phyloP scores from a whole-genome alignment of 2,329 filamentous ascomycete species.

The Trichoderma afroharzianum region DNA sequence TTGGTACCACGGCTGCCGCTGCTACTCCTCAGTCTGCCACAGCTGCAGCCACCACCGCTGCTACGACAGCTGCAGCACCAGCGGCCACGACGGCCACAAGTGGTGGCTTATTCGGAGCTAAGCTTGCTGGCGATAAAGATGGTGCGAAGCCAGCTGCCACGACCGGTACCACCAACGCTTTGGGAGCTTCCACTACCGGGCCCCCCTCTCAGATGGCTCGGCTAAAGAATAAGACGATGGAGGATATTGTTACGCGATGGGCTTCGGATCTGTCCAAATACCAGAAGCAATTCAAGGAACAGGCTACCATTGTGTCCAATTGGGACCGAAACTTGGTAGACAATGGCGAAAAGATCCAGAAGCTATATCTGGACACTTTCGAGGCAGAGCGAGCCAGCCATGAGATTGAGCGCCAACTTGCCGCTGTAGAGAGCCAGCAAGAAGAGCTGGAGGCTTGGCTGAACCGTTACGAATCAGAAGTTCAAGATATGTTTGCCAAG shows the following conservation, averaged over 20 bases:
- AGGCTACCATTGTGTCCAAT: constrained; percentile 78
- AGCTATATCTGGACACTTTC: constrained; percentile 85
- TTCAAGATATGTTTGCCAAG: constrained; percentile 81
- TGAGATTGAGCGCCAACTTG: constrained; percentile 89
- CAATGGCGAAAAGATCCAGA: constrained; percentile 92
- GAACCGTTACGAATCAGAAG: constrained; percentile 85
- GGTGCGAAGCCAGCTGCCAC: constrained; percentile 29
- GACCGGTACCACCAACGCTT: constrained; percentile 34
- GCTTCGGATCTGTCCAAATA: constrained; percentile 93
- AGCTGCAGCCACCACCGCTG: constrained; percentile 17
- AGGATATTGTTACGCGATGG: constrained; percentile 97
- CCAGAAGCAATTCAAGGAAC: constrained; percentile 91
- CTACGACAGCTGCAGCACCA: constrained; percentile 28
- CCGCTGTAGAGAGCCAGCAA: constrained; percentile 87
- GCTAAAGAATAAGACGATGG: constrained; percentile 97
- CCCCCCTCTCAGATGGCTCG: constrained; percentile 82
- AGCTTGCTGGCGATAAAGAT: constrained; percentile 32
- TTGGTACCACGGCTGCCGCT: constrained; percentile 24
- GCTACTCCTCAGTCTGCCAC: constrained; percentile 22
- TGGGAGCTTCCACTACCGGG: constrained; percentile 74
- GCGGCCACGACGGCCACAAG: constrained; percentile 30
- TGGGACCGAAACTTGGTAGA: constrained; percentile 94
- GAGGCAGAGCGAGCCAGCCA: constrained; percentile 90
- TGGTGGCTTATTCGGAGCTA: constrained; percentile 33
- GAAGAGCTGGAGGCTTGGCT: constrained; percentile 85